Evolutionary conservation across 2,329 filamentous ascomycete genomes (phyloP).

Genomic region (Phoma sp.): DNA sequence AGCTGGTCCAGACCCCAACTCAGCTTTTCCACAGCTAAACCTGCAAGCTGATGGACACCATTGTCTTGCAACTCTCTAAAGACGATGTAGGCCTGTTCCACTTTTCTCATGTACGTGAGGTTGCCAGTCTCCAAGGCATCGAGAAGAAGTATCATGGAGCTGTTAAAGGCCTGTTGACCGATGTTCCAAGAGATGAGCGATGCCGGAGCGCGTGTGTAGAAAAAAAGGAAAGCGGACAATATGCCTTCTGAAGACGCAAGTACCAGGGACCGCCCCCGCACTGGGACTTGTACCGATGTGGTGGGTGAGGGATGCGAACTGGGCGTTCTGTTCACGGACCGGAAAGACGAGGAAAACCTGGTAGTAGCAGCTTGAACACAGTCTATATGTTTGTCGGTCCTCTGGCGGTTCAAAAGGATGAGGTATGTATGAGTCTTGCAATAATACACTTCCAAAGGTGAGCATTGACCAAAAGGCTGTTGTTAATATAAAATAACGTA

Average conservation of each 20-base stretch:
- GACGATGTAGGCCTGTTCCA: constrained; percentile 51
- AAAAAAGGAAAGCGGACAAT: constrained; percentile 55
- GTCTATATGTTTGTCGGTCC: constrained; percentile 31
- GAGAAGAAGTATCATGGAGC: constrained; percentile 57
- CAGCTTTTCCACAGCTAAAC: constrained; percentile 52
- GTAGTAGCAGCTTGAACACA: neutral
- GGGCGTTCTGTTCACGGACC: constrained; percentile 19
- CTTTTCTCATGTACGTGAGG: constrained; percentile 38
- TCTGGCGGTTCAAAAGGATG: constrained; percentile 57
- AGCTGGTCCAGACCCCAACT: constrained; percentile 39
- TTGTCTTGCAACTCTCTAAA: constrained; percentile 53
- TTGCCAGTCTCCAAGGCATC: constrained; percentile 54
- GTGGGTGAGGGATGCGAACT: constrained; percentile 23
- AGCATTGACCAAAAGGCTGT: constrained; percentile 10
- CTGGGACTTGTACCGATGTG: constrained; percentile 23
- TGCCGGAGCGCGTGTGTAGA: constrained; percentile 51
- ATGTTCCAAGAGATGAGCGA: constrained; percentile 57
- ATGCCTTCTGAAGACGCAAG: constrained; percentile 52
- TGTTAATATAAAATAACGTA: constrained; percentile 32
- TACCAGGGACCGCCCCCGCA: constrained; percentile 51
- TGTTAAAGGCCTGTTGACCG: constrained; percentile 59
- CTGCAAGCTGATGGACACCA: constrained; percentile 54
- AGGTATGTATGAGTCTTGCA: constrained; percentile 58
- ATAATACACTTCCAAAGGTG: constrained; percentile 48
- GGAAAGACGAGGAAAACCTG: constrained; percentile 17